These are phyloP conservation scores for Pseudotulostoma volvatum DNA, from an alignment of 495 filamentous ascomycete species.

Conservation along the genomic window DNA sequence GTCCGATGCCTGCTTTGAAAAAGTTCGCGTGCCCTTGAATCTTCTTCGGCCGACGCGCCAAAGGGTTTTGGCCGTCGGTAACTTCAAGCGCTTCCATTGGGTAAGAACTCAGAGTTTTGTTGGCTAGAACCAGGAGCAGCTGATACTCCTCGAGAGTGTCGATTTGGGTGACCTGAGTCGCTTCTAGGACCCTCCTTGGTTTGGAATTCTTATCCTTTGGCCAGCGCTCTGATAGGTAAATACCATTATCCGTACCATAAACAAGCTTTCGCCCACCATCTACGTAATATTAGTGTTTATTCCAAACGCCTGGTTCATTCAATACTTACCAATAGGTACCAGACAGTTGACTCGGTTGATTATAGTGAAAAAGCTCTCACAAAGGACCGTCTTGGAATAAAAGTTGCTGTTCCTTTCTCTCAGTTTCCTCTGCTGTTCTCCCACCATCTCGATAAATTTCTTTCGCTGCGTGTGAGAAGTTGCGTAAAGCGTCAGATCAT, in stretches of 20 bases:
- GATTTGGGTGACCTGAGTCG: constrained; percentile 76
- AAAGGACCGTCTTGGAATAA: constrained; percentile 78
- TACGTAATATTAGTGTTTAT: constrained; percentile 22
- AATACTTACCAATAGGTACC: constrained; percentile 61
- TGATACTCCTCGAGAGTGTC: constrained; percentile 92
- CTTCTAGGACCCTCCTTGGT: constrained; percentile 74
- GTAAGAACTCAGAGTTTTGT: constrained; percentile 80
- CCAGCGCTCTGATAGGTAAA: constrained; percentile 80
- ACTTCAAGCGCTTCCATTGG: constrained; percentile 71
- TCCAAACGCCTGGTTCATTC: neutral
- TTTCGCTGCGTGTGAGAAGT: constrained; percentile 60
- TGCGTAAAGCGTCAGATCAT: constrained; percentile 83
- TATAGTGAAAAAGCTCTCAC: constrained; percentile 65
- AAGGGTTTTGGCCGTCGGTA: constrained; percentile 50
- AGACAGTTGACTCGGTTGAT: constrained; percentile 81
- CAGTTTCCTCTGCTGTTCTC: constrained; percentile 72
- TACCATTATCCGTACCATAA: constrained; percentile 82
- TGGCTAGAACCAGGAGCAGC: constrained; percentile 78
- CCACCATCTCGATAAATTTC: constrained; percentile 95
- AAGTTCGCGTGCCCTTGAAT: constrained; percentile 95
- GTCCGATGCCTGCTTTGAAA: constrained; percentile 91
- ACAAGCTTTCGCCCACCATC: constrained; percentile 93
- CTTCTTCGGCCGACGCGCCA: constrained; percentile 83
- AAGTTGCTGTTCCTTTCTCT: constrained; percentile 73
- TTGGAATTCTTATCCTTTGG: constrained; percentile 61